phyloP scores from a whole-genome alignment of 2,329 filamentous ascomycete species.

The Fusarium aywerte region DNA sequence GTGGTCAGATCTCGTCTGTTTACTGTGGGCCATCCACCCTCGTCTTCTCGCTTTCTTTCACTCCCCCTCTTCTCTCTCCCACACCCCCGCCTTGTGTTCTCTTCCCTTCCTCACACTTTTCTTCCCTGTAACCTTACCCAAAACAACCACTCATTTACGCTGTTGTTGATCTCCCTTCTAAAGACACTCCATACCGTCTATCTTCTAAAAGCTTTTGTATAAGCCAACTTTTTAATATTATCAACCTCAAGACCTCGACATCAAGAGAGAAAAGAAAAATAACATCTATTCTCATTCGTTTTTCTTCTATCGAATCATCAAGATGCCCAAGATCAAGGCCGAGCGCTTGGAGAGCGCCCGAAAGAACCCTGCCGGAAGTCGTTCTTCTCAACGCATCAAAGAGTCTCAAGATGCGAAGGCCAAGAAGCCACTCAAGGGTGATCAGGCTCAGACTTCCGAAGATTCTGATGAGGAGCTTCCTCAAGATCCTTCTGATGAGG shows the following conservation, averaged over 20 bases:
- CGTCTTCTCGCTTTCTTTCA: background rate
- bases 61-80: background rate
- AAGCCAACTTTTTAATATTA: constrained; percentile 6
- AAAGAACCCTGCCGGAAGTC: background rate
- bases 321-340: constrained; percentile 10
- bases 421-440: constrained; percentile 30
- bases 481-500: too few relatives aligned
- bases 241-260: background rate
- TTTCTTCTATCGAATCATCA: background rate
- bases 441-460: background rate
- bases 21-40: background rate
- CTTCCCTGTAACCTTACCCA: background rate
- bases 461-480: background rate
- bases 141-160: constrained; percentile 17
- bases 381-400: background rate
- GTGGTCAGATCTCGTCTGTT: background rate
- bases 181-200: constrained; percentile 6
- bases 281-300: background rate
- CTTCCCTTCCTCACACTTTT: constrained; percentile 14
- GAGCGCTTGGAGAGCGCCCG: background rate
- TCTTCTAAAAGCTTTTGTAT: constrained; percentile 1
- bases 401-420: constrained; percentile 28
- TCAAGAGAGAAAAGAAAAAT: background rate
- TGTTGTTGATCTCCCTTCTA: background rate
- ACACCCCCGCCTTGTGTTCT: constrained; percentile 1